phyloP scores from a whole-genome alignment of 2,329 filamentous ascomycete genomes.

The Beauveria varroae region DNA sequence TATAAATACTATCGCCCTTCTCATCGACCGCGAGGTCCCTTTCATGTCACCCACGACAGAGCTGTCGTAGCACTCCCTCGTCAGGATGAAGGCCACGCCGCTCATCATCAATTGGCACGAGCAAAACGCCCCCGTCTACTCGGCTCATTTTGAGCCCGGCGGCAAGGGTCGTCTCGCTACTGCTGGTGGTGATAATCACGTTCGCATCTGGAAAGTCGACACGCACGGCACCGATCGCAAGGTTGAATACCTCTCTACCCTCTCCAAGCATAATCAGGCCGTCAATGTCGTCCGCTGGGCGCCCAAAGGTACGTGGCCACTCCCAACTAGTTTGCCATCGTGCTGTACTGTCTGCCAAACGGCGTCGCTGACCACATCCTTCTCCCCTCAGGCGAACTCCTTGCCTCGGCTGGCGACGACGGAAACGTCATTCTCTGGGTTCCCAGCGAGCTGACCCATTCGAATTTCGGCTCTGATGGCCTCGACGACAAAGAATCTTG shows the following conservation, averaged over 20 bases:
- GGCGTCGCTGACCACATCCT: conserved; percentile 14
- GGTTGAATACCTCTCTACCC: conserved; percentile 84
- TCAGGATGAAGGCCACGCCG: conserved; percentile 87
- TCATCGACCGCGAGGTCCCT: not conserved
- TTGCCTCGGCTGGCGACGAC: conserved; percentile 93
- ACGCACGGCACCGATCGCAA: conserved; percentile 76
- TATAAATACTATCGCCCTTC: not conserved
- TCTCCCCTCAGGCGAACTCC: conserved; percentile 63
- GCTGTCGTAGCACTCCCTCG: conserved; percentile 14
- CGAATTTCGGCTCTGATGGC: conserved; percentile 71
- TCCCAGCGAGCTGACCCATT: conserved; percentile 66
- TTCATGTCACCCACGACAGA: conserved; percentile 5
- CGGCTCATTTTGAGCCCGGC: conserved; percentile 88
- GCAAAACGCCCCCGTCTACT: conserved; percentile 94
- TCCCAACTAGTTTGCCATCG: not conserved
- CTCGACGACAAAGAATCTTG: conserved; percentile 94
- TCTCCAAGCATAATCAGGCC: conserved; percentile 90
- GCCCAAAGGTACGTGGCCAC: conserved; percentile 63
- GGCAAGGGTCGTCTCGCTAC: conserved; percentile 90
- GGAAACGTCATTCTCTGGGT: conserved; percentile 97
- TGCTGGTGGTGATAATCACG: conserved; percentile 92
- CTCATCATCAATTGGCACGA: conserved; percentile 99
- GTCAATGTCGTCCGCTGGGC: conserved; percentile 98
- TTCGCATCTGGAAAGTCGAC: conserved; percentile 90
- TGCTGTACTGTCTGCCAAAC: not conserved